Base-by-base conservation (phyloP, 805 yeast genomes). In the Pichia eremophila region DNA sequence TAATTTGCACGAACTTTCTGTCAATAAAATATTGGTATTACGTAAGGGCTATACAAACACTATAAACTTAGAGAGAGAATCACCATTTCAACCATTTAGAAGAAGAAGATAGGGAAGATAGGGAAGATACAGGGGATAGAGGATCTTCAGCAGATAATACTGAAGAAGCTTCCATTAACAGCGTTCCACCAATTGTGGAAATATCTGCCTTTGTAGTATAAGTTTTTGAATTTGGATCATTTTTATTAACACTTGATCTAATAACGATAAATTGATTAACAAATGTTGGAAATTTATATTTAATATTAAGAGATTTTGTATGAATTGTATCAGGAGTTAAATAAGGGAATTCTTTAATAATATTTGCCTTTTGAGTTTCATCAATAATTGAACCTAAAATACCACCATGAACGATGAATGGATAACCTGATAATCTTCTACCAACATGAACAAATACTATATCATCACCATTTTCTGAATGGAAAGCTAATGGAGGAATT, bases 341-440 rank as follows among this genome's bases (percentile, higher is more conserved):
- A 64, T 68, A 41, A 6, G 52, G 54, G 19, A 48, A 51, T 31
- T 55, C 59, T 19, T 54, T 51, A 11, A 56, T 53, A 22, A 61
- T 54, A 38, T 55, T 52, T 15, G 57, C 46, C 53, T 81, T 80
- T 66, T 82, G 74, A 8, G 84, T 73, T 55, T 89, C 95, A 58
- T 87, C 93, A 46, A 88, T 66, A 1, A 89, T 67, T 0, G 95
- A 81, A 9, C 90, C 95, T 31, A 89, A 61, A 29, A 90, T 77
- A 0, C 97, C 97, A 4, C 97, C 97, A 60, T 89, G 97, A 3
- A 87, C 75, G 18, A 90, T 66, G 56, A 86, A 82, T 2, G 96
- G 97, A 60, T 83, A 89, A 1, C 97, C 97, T 40, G 91, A 81
- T 19, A 89, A 63, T 51, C 75, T 75, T 58, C 82, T 78, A 0